Base-by-base conservation (phyloP, 192 early-diverging fungal species). In the Chytriomyces sp. region DNA sequence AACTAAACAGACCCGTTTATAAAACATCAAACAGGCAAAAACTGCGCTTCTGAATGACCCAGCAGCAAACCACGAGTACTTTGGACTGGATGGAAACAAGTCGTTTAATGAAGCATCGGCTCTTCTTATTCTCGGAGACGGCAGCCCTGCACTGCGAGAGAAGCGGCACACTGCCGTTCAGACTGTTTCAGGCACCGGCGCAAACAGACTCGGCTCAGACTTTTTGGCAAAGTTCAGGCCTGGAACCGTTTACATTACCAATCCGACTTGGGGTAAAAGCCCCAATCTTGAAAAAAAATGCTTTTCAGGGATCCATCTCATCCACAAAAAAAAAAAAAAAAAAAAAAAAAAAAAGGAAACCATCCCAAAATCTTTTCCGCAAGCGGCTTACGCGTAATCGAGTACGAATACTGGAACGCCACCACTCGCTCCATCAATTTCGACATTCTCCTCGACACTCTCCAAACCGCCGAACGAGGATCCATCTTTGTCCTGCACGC, bases 101-200 rank as follows among this genome's bases (percentile, higher is more conserved):
- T 77, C 87, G 18, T 96, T 95, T 82, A 94, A 89, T 47, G 82
- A 85, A 35, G 93, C 93, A 18, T 90, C 95, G 1, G 88, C 88
- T 50, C 86, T 82, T 66, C 84, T 99, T 50, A 94, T 98, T 53
- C 85, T 97, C 26, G 96, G 97, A 26, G 79, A 76, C 1, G 81
- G 92, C 82, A 93, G 87, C 66, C 84, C 87, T 8, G 94, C 91
- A 6, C 82, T 95, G 50, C 61, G 71, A 7, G 91, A 94, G 69
- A 85, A 87, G 28, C 85, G 94, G 43, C 80, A 75, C 73, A 89
- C 82, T 43, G 85, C 88, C 7, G 88, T 92, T 69, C 97, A 99
- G 82, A 92, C 95, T 43, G 95, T 99, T 78, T 97, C 96, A 7
- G 97, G 97, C 45, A 95, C 96, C 5, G 97, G 97, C 45, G 97